Evolutionary conservation across 306 rosid genomes (phyloP).

Genomic region (Dryas octopetala): DNA sequence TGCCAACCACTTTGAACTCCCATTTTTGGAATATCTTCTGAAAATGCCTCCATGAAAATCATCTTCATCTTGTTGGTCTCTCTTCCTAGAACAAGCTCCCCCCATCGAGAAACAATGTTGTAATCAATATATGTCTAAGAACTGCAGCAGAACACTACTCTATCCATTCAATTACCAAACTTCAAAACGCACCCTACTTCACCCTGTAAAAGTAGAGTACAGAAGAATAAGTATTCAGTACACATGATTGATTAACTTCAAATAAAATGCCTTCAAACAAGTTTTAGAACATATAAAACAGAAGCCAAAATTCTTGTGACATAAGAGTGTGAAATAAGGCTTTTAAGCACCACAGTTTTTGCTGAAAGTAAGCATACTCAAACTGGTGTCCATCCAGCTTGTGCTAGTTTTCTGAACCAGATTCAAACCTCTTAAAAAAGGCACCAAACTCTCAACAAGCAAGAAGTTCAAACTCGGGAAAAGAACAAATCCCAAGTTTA

Average conservation of each 20-base stretch:
- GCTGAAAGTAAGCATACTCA: not conserved
- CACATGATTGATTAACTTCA: constrained; percentile 2
- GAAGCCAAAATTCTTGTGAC: not conserved
- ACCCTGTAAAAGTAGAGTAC: constrained; percentile 31
- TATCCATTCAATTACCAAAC: constrained; percentile 45
- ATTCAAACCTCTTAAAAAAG: too few species aligned
- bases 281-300: not conserved
- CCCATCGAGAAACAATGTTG: constrained; percentile 62
- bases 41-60: constrained; percentile 43
- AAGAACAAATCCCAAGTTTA: too few species aligned
- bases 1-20: constrained; percentile 86
- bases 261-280: not conserved
- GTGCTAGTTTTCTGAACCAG: not conserved
- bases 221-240: constrained; percentile 34
- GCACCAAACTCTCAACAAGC: too few species aligned
- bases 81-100: constrained; percentile 95
- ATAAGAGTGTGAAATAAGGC: not conserved
- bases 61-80: constrained; percentile 55
- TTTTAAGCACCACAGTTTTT: not conserved
- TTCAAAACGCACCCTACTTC: constrained; percentile 36
- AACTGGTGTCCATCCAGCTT: not conserved
- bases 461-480: too few species aligned
- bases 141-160: constrained; percentile 37
- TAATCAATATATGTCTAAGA: constrained; percentile 40
- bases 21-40: constrained; percentile 66